Evolutionary conservation across 1,139 yeast genomes (phyloP).

Genomic region (Blastobotrys elegans): DNA sequence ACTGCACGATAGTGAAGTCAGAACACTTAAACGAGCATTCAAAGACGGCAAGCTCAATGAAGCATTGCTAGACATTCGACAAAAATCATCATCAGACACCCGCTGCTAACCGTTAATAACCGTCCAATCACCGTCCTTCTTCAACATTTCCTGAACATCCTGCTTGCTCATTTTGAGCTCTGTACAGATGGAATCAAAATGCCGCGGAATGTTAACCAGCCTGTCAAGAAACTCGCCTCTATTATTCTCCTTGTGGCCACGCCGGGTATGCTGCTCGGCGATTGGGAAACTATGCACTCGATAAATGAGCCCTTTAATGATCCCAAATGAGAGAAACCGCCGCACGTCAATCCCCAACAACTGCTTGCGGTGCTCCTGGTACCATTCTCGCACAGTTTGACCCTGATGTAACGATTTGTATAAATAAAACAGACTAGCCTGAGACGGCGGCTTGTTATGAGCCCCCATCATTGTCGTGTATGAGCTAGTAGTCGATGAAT

Average conservation of each 20-base stretch:
- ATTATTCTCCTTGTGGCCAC: conserved; percentile 1
- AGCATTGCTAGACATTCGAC: conserved; percentile 39
- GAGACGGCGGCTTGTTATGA: conserved; percentile 20
- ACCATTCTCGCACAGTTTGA: conserved; percentile 77
- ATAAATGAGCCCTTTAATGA: conserved; percentile 73
- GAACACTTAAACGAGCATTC: conserved; percentile 33
- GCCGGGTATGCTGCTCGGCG: conserved; percentile 32
- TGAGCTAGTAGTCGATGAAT: conserved; percentile 21
- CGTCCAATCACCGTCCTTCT: conserved; percentile 30
- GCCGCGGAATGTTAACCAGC: conserved; percentile 53
- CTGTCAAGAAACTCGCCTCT: conserved; percentile 37
- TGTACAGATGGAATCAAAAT: conserved; percentile 70
- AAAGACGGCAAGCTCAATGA: conserved; percentile 40
- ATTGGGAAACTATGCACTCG: conserved; percentile 77
- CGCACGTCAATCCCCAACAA: conserved; percentile 71
- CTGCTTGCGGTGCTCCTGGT: conserved; percentile 52
- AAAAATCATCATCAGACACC: conserved; percentile 28
- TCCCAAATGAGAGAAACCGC: conserved; percentile 81
- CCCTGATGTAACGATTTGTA: conserved; percentile 80
- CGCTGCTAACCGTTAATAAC: conserved; percentile 30
- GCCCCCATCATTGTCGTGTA: conserved; percentile 19
- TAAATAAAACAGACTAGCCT: conserved; percentile 62
- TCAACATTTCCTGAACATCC: conserved; percentile 41
- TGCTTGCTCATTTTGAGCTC: conserved; percentile 53
- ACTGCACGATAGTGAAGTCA: conserved; percentile 30